Evolutionary conservation across 1,284 basidiomycete species (phyloP), one percentile per base, ranked within the genome.

Genomic region (Sphagnurus paluster): DNA sequence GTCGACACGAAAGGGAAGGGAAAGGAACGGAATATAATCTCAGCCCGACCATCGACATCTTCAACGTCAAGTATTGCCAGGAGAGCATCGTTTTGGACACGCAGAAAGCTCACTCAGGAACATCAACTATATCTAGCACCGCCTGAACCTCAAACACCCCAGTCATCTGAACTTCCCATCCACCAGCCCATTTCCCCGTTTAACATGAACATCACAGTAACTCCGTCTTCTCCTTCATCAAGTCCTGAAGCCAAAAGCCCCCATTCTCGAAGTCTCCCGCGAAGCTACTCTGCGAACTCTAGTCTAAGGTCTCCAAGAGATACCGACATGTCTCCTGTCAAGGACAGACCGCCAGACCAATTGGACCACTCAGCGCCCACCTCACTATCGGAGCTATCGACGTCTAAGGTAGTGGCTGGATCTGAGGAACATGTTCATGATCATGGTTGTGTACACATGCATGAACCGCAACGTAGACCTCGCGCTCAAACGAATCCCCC

Each of bases 401-500:
- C 44, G 38, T 42, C 55, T 19, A 51, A 39, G 20, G 37, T 50
- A 29, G 48, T 44, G 54, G 33, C 50, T 37, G 52, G 49, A 14
- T 51, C 48, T 36, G 50, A 49, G 34, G 53, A 57, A 41, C 41
- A 45, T 37, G 41, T 39, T 21, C 49, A 52, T 39, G 52, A 53
- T 17, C 32, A 46, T 43, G 47, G 44, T 24, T 48, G 46, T 35
- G 30, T 37, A 30, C 53, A 49, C 14, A 34, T 35, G 14, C 52
- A 55, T 13, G 41, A 48, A 8, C 54, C 47, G 14, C 49, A 56
- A 37, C 60, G 62, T 19, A 73, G 82, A 45, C 75, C 74, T 35
- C 81, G 82, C 24, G 75, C 84, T 32, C 75, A 79, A 39, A 85
- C 84, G n/a, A 86, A 84, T 54, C 82, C 86, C 3, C 81, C 85